Percentiles rank a stretch among this genome's conserved stretches.
phyloP scores from a whole-genome alignment of 345 rosid species.

The Boechera retrofracta region DNA sequence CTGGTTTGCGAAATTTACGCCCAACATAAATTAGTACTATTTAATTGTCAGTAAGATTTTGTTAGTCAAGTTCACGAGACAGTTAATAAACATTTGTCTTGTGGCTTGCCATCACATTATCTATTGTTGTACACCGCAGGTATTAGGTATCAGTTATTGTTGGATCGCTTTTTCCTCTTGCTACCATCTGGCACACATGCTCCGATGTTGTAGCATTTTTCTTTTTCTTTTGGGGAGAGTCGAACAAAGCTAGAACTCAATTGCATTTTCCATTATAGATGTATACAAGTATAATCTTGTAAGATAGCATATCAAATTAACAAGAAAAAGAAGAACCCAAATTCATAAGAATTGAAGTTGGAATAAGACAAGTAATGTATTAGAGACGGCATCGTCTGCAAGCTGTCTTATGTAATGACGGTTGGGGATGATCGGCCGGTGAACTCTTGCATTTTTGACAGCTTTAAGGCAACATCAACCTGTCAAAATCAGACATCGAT shows the following conservation, averaged over 20 bases:
- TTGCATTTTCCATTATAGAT: neutral
- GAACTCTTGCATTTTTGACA: constrained; percentile 86
- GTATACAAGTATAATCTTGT: neutral
- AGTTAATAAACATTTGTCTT: neutral
- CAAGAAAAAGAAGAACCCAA: constrained; percentile 1
- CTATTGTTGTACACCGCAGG: neutral
- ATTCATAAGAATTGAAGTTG: constrained; percentile 11
- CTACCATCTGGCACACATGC: neutral
- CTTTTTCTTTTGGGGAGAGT: neutral
- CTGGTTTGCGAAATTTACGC: too few species aligned
- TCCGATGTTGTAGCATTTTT: neutral
- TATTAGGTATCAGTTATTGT: neutral
- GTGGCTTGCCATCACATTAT: neutral
- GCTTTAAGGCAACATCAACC: constrained; percentile 88
- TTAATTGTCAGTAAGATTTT: too few species aligned
- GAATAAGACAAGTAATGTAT: constrained; percentile 13
- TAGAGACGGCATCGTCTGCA: neutral
- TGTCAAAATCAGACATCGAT: constrained; percentile 38
- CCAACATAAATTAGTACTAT: too few species aligned
- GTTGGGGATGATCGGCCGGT: constrained; percentile 92
- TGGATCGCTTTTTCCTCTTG: neutral
- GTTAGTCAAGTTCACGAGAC: neutral
- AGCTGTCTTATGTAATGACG: constrained; percentile 64
- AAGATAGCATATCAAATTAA: neutral
- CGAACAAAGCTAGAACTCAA: neutral